Base-by-base conservation (phyloP, 306 rosid species). In the Coriaria nepalensis region DNA sequence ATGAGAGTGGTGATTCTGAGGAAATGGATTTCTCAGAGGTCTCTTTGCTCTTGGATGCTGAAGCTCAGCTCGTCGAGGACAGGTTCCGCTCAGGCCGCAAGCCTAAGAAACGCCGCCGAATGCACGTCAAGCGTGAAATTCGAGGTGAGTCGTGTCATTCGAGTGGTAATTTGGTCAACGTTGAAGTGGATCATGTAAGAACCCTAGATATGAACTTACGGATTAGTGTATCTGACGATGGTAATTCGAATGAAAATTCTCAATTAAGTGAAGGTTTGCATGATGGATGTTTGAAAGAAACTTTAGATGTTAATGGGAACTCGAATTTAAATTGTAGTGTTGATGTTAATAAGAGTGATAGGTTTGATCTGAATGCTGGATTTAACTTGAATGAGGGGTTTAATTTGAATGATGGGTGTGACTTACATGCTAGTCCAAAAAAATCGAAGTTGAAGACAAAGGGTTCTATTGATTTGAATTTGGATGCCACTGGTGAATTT, bases 401-500 rank as follows among this genome's bases (percentile, higher is more conserved):
- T 41, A 63, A 81, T 73, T 45, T 68, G 61, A 72, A 68, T 45
- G 73, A 62, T 55, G 73, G 50, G n/a, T 70, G 59, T 56, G 67
- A 53, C 43, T 55, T 41, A 4, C 55, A 44, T 62, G 59, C 33
- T 34, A 45, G 46, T 13, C 10, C 55, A 15, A 71, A 47, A 45
- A 15, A 43, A 50, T 60, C 53, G 40, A 34, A 47, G 48, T 65
- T 55, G 55, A 35, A 52, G 67, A 70, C 70, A 57, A 50, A 65
- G 45, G 92, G 73, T 47, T 60, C 75, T 40, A 73, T 90, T 57
- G 98, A 90, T 65, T 74, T 90, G 70, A 90, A 90, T 65, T 67
- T 85, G 74, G 95, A 68, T 53, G 93, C 55, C 12, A 66, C 13
- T 73, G 67, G 58, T 43, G 93, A 78, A 39, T 72, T 53, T 37